Conservation (phyloP, 495 filamentous ascomycete species). For the Cercophora scortea region DNA sequence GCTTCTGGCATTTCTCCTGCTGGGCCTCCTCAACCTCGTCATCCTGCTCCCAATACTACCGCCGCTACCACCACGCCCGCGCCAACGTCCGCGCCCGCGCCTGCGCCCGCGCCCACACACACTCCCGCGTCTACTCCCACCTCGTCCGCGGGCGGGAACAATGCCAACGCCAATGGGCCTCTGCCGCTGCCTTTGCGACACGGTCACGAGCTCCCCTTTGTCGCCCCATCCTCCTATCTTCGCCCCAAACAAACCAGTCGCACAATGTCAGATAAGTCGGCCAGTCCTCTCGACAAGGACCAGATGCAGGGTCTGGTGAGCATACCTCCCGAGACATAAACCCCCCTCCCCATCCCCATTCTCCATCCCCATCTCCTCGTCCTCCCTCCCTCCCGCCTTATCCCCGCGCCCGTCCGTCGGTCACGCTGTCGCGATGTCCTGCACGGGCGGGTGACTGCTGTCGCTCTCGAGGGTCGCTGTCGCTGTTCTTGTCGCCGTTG, state of each 20-base stretch:
- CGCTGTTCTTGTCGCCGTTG: no score
- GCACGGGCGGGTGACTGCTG: no score
- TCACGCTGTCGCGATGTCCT: no score
- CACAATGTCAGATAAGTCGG: slow-evolving; percentile 47
- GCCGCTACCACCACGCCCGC: no score
- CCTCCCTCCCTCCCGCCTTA: neutral
- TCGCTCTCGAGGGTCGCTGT: no score
- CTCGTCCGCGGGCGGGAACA: slow-evolving; percentile 12
- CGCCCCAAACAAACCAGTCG: slow-evolving; percentile 51
- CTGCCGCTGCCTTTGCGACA: slow-evolving; percentile 19
- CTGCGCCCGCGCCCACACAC: no score
- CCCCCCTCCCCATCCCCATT: slow-evolving; percentile 2
- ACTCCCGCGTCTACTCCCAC: slow-evolving; percentile 1
- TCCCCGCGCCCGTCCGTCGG: neutral
- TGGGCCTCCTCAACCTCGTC: no score
- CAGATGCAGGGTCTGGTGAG: slow-evolving; percentile 89
- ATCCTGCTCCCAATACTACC: no score
- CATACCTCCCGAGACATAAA: slow-evolving; percentile 25
- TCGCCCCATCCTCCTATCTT: slow-evolving; percentile 82
- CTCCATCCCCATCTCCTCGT: slow-evolving; percentile 2
- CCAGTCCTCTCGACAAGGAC: slow-evolving; percentile 77
- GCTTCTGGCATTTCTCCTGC: no score
- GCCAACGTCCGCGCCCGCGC: no score
- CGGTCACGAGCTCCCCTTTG: slow-evolving; percentile 51
- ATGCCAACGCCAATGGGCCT: slow-evolving; percentile 18